Evolutionary conservation across 116 monocot species (phyloP), one percentile per base, ranked within the genome.

Genomic region (Zostera marina): DNA sequence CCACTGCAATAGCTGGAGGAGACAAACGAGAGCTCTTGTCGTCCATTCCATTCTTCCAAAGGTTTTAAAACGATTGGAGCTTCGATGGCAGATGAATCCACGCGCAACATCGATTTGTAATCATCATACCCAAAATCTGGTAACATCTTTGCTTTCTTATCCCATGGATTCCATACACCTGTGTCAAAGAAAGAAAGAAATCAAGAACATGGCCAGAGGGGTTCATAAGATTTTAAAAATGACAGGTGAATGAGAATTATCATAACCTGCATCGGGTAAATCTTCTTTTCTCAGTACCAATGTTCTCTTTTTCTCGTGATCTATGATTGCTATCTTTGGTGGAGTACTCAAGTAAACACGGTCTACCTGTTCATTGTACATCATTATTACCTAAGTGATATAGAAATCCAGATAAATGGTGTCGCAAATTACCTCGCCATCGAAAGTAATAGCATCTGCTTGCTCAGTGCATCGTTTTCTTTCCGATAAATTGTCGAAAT

Each of bases 111-210:
- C 25, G 52, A 43, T 53, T 79, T 81, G 73, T 75, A 91, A 47
- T 91, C 91, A 32, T 79, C 82, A 42, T 85, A 79, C 41, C 85
- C 82, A 13, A 91, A 73, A 24, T 91, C 91, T 14, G 72, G 46
- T 14, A 91, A 63, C 10, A 73, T 65, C 68, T 82, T 91, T 1
- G 82, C 72, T 52, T 77, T 85, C 77, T 82, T 91, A 22, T 74
- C 76, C 91, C 91, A 91, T 25, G 91, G 91, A 64, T 82, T 91
- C 91, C 91, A 91, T 8, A 91, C 65, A 60, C 69, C 91, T 91
- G 66, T 19, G 49, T 22, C 7, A 5, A 15, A 56, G 14, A 9
- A 51, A 19, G 5, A 21, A 20, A n/a, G n/a, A n/a, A n/a, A n/a
- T n/a, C n/a, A n/a, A n/a, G n/a, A n/a, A n/a, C n/a, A n/a, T n/a